These are phyloP conservation scores for Ophiocordyceps camponoti-saundersi DNA, from an alignment of 2,329 filamentous ascomycete species.

Conservation along the genomic window DNA sequence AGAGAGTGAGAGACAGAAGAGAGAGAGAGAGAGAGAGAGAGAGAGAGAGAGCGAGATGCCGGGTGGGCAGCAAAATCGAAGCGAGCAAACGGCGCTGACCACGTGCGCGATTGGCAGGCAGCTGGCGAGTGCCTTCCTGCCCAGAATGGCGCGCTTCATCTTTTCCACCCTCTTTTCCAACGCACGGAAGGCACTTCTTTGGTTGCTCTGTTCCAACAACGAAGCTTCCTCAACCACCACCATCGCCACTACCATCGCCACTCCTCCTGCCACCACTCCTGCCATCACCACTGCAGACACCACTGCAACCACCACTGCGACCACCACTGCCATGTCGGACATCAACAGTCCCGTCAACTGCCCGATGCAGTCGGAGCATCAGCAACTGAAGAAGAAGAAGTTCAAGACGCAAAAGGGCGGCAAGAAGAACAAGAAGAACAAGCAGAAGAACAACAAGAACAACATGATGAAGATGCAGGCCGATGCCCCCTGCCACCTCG, in stretches of 20 bases:
- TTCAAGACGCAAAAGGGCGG: neutral
- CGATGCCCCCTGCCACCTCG: neutral
- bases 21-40: neutral
- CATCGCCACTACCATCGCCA: neutral
- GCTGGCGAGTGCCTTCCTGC: no score
- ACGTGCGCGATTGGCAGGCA: neutral
- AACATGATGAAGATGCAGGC: neutral
- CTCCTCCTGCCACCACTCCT: neutral
- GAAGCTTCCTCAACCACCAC: neutral
- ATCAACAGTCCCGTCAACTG: neutral
- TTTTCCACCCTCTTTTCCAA: neutral
- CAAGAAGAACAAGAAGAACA: neutral
- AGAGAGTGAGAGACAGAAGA: neutral
- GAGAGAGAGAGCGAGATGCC: neutral
- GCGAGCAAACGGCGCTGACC: neutral
- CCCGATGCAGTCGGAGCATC: neutral
- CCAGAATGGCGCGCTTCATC: neutral
- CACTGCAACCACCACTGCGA: neutral
- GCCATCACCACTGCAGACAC: no score
- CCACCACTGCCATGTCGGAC: neutral
- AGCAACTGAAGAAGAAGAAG: neutral
- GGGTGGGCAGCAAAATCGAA: neutral
- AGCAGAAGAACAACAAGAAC: no score
- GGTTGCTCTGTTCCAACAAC: neutral
- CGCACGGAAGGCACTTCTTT: neutral